Evolutionary conservation across 805 yeast species (phyloP), one percentile per base, ranked within the genome.

Genomic region (Lipomyces japonicus): DNA sequence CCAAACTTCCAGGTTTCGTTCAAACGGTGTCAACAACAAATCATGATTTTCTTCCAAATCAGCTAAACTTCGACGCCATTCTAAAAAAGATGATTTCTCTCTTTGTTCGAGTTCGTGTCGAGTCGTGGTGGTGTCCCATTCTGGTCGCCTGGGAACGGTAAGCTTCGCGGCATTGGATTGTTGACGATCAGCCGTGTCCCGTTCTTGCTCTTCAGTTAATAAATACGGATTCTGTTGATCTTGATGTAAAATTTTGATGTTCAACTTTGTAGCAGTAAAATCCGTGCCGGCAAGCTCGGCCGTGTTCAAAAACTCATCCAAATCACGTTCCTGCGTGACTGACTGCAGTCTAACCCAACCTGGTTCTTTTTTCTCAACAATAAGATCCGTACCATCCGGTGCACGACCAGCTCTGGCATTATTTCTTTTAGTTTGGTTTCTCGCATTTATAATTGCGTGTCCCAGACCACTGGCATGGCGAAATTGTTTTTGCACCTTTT

Each of bases 1-100:
- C 98, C 98, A 93, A 51, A 93, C 97, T 74, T 91, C 96, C 57
- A 93, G 74, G 67, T 93, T 93, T 72, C 98, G 81, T 72, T 93
- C 98, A 65, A 91, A 93, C 3, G 98, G 98, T 0, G 98, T 93
- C 65, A 93, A 75, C 51, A 90, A 72, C 62, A 93, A 73, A 67
- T 91, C 95, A 58, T 88, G 80, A 60, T 77, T 78, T 66, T 91
- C 95, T 57, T 90, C 95, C 49, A 93, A 73, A 39, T 76, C 68
- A 0, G 98, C 98, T 54, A 93, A 75, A 44, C 81, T 82, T 65
- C 97, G 76, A 72, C 99, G 80, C 99, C 99, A 93, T 26, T 86
- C 84, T 62, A 93, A 75, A 64, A 93, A 93, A 1, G 97, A 84
- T 56, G 87, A 86, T 62, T 84, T 87, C 70, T 93, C 99, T 59